phyloP scores from a whole-genome alignment of 768 basidiomycete species.

The Kwoniella europaea region DNA sequence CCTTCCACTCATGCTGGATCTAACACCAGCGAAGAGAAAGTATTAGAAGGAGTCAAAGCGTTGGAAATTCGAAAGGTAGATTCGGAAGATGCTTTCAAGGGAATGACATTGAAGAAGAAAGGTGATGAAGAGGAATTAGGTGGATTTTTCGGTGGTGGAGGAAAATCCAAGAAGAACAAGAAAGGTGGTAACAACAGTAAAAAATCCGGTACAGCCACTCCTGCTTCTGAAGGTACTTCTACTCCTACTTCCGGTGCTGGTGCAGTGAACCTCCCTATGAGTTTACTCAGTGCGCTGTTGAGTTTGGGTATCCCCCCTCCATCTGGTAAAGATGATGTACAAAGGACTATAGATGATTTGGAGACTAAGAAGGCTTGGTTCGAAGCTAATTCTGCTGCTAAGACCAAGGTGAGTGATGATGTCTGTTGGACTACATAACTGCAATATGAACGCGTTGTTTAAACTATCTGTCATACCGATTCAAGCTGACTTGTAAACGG shows the following conservation, averaged over 20 bases:
- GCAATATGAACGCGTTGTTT: too few species aligned
- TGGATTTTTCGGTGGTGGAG: slow-evolving; percentile 60
- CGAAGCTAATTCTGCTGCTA: slow-evolving; percentile 78
- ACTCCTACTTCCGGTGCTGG: slow-evolving; percentile 55
- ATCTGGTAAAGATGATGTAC: slow-evolving; percentile 72
- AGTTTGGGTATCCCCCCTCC: slow-evolving; percentile 90
- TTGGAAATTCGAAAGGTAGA: slow-evolving; percentile 87
- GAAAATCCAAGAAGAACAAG: slow-evolving; percentile 66
- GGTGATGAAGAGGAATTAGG: slow-evolving; percentile 77
- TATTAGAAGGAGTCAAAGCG: slow-evolving; percentile 61
- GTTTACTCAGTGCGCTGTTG: slow-evolving; percentile 86
- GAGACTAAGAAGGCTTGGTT: slow-evolving; percentile 95
- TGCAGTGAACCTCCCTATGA: slow-evolving; percentile 73
- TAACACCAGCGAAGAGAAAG: slow-evolving; percentile 27
- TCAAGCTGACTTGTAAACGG: slow-evolving; percentile 14
- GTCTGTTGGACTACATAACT: too few species aligned
- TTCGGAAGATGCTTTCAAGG: slow-evolving; percentile 63
- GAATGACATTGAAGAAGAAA: slow-evolving; percentile 89
- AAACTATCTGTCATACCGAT: too few species aligned
- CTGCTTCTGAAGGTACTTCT: slow-evolving; percentile 53
- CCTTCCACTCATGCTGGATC: slow-evolving; percentile 47
- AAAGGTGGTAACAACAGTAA: slow-evolving; percentile 56
- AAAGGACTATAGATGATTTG: slow-evolving; percentile 84
- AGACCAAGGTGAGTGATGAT: slow-evolving; percentile 52
- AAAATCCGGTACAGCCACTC: slow-evolving; percentile 42